phyloP scores from a whole-genome alignment of 305 asterid genomes.

The Stenogyne calaminthoides region DNA sequence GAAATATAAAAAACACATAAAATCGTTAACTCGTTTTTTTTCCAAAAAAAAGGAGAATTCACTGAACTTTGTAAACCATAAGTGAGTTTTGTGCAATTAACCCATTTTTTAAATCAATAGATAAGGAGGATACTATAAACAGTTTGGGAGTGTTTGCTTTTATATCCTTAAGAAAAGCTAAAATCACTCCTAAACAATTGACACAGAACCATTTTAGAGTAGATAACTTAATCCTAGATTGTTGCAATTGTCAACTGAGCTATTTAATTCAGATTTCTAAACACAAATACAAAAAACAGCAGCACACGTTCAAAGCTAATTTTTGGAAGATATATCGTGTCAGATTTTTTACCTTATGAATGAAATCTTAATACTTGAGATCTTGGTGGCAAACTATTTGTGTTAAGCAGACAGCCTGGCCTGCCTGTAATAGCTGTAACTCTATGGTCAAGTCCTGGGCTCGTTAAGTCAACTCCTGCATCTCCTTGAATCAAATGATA shows the following conservation, averaged over 20 bases:
- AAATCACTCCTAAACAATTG: background rate
- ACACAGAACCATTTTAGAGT: no score
- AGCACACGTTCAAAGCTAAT: background rate
- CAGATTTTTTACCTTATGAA: conserved; percentile 14
- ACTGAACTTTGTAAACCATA: no score
- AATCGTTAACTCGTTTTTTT: no score
- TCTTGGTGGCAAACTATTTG: conserved; percentile 18
- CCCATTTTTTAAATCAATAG: background rate
- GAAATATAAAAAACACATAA: no score
- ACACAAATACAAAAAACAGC: conserved; percentile 1
- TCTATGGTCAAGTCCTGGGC: conserved; percentile 28
- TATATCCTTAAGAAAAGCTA: background rate
- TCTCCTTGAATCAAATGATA: conserved; percentile 2
- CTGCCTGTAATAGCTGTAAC: conserved; percentile 26
- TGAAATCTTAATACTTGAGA: conserved; percentile 18
- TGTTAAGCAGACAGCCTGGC: conserved; percentile 29
- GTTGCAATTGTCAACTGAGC: conserved; percentile 12
- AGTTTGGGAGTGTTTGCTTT: background rate
- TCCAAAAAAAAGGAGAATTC: no score
- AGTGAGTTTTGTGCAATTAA: no score
- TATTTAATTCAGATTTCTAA: conserved; percentile 2
- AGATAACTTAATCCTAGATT: background rate
- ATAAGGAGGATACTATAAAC: background rate
- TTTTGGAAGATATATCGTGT: conserved; percentile 3
- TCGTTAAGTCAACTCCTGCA: conserved; percentile 17